Evolutionary conservation across 257 asterid genomes (phyloP).

Genomic region (Rhazya stricta): DNA sequence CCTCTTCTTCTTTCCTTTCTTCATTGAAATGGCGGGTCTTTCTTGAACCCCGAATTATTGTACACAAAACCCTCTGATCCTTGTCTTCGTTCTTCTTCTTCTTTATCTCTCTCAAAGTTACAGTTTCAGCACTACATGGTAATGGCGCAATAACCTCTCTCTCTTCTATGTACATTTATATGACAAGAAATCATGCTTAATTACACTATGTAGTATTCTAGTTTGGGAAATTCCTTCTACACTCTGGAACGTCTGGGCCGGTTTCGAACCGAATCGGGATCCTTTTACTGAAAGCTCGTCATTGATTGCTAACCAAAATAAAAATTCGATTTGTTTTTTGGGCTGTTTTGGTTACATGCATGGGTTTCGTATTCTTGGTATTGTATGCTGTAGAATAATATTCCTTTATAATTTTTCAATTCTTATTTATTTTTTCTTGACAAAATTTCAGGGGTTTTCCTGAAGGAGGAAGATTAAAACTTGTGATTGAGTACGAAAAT

Average conservation of each 20-base stretch:
- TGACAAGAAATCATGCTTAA: not conserved
- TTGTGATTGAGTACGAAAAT: slow-evolving; percentile 3
- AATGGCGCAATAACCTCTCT: not conserved
- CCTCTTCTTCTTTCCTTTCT: not conserved
- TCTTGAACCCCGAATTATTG: not conserved
- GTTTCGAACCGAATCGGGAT: not conserved
- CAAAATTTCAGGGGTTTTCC: slow-evolving; percentile 7
- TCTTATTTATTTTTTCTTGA: not conserved
- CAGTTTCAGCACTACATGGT: not conserved
- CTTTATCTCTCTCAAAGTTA: not conserved
- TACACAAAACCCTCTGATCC: not conserved
- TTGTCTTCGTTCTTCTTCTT: not conserved
- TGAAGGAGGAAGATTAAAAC: not conserved
- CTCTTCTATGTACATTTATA: not conserved
- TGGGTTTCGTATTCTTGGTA: not conserved
- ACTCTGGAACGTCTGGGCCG: not conserved
- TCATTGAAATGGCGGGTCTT: slow-evolving; percentile 10
- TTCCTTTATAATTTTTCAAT: not conserved
- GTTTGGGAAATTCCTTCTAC: not conserved
- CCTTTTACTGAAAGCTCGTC: not conserved
- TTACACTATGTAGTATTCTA: not conserved
- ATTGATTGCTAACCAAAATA: not conserved
- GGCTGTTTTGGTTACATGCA: not conserved
- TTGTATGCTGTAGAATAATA: not conserved
- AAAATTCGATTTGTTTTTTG: not conserved